Base-by-base conservation (phyloP, 2,329 filamentous ascomycete genomes). In the Aureobasidium sp. region DNA sequence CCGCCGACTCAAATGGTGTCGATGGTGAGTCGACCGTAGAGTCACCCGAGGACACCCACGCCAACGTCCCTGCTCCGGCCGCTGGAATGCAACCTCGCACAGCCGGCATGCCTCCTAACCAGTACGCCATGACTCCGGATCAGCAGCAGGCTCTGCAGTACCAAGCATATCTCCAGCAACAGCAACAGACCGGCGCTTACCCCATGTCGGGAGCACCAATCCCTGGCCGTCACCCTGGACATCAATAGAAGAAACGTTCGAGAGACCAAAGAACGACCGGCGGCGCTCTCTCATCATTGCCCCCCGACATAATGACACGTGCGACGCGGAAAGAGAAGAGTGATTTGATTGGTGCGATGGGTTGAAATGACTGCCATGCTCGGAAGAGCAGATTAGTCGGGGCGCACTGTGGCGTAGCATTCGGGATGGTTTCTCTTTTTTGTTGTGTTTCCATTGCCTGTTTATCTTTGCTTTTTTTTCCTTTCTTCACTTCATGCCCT, bases 21-120 rank as follows among this genome's bases (percentile, higher is more conserved):
- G 74, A 77, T 56, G 72, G 67, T 42, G 73, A 76, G 61, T 71
- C 71, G 49, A 66, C 69, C 59, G 86, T 89, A 64, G 90, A 96
- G 61, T 94, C 91, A 1, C 90, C 91, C 51, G 93, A 97, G 71
- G 93, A 97, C 70, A 84, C 90, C 56, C 73, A 83, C 59, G 84
- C 86, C 64, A 81, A 64, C n/a, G 60, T 63, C 19, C 59, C 64
- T n/a, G 62, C 62, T 14, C 67, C 67, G 58, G 60, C 64, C n/a
- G 64, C 64, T 32, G 57, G 58, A 54, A 65, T 68, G 60, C 63
- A 63, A 30, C 62, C 61, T 8, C 62, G 60, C 59, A 62, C 44
- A 60, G 59, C 57, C 60, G 47, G 56, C 32, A 42, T 51, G 51
- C 44, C 50, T 27, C 58, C 62, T 49, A 60, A 63, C 38, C 61